phyloP scores from a whole-genome alignment of 2,329 filamentous ascomycete genomes.

The Arthrocladium fulminans region DNA sequence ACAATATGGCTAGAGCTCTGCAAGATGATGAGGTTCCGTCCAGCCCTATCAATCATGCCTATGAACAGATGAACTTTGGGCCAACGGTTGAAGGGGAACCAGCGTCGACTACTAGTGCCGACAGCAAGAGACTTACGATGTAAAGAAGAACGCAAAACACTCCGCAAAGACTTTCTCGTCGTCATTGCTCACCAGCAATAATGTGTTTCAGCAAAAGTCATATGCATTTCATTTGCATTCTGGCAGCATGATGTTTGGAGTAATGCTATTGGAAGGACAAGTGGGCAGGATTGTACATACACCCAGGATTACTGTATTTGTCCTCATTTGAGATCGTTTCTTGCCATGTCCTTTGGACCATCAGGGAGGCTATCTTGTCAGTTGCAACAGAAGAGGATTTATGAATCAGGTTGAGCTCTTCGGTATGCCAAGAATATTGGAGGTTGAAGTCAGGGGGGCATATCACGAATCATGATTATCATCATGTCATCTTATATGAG shows the following conservation, averaged over 20 bases:
- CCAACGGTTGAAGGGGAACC: slow-evolving; percentile 1
- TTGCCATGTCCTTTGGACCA: not conserved
- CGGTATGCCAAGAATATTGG: not conserved
- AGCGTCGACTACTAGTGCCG: slow-evolving; percentile 6
- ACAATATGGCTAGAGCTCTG: slow-evolving; percentile 7
- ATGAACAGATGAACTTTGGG: not conserved
- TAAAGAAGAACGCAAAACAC: slow-evolving; percentile 8
- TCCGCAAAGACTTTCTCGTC: not conserved
- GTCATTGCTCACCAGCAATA: not conserved
- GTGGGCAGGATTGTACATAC: not conserved
- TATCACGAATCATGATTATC: not conserved
- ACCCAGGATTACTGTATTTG: not conserved
- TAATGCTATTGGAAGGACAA: not conserved
- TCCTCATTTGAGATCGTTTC: not conserved
- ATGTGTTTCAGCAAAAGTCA: not conserved
- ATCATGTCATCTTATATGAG: no score
- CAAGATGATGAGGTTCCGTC: slow-evolving; percentile 7
- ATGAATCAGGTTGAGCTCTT: not conserved
- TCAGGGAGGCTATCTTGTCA: not conserved
- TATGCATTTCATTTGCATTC: not conserved
- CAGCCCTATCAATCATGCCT: slow-evolving; percentile 10
- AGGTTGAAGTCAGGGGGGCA: no score
- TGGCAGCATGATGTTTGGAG: not conserved
- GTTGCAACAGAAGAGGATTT: not conserved
- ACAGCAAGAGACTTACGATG: slow-evolving; percentile 16